A percentile compares a stretch with the other conserved stretches of the same genome.
phyloP scores from a whole-genome alignment of 2,329 filamentous ascomycete genomes.

The Cordyceps tenuipes region DNA sequence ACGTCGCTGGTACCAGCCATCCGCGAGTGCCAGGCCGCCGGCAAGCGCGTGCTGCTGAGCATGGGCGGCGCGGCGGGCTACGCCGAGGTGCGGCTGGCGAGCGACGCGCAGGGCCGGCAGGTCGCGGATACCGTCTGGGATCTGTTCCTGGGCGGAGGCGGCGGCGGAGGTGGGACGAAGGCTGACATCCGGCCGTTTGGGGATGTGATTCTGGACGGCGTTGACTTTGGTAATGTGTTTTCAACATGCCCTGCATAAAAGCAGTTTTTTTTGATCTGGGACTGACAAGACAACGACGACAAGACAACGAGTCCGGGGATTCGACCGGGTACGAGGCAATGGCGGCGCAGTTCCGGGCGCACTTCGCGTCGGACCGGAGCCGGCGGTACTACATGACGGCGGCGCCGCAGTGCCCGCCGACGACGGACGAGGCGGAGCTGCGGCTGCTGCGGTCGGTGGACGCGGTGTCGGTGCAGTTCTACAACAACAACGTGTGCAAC shows the following conservation, averaged over 20 bases:
- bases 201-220: slow-evolving; percentile 57
- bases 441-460: slow-evolving; percentile 34
- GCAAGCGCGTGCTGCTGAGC: slow-evolving; percentile 62
- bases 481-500: slow-evolving; percentile 57
- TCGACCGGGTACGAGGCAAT: slow-evolving; percentile 51
- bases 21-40: slow-evolving; percentile 49
- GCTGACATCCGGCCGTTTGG: slow-evolving; percentile 57
- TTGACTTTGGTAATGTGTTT: slow-evolving; percentile 45
- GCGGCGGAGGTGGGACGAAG: slow-evolving; percentile 22
- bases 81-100: slow-evolving; percentile 52
- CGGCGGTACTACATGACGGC: slow-evolving; percentile 50
- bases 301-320: slow-evolving; percentile 50
- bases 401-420: slow-evolving; percentile 57
- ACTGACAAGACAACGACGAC: background rate
- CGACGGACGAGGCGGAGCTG: slow-evolving; percentile 40
- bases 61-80: slow-evolving; percentile 60
- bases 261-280: too few species aligned
- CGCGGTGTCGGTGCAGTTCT: slow-evolving; percentile 57
- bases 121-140: slow-evolving; percentile 58
- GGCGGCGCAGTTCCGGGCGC: slow-evolving; percentile 42
- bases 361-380: slow-evolving; percentile 39
- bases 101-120: slow-evolving; percentile 35
- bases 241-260: background rate
- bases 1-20: slow-evolving; percentile 24
- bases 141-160: slow-evolving; percentile 45